Conservation (phyloP, 2,329 filamentous ascomycete species). For the Chaetothyriales sp. region DNA sequence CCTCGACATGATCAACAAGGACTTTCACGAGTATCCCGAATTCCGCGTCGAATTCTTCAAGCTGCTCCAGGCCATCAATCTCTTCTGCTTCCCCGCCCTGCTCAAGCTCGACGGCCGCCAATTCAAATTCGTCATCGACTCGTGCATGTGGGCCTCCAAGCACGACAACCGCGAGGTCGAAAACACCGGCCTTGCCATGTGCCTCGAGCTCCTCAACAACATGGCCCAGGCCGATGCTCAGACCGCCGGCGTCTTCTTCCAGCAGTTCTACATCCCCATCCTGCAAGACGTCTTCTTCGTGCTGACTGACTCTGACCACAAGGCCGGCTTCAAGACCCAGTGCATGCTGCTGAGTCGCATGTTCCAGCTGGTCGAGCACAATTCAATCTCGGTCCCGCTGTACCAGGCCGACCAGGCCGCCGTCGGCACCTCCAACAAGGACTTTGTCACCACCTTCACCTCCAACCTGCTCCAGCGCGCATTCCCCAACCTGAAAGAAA, state of each 20-base stretch:
- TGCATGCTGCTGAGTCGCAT: slow-evolving; percentile 85
- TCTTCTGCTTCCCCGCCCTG: slow-evolving; percentile 90
- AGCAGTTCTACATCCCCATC: slow-evolving; percentile 90
- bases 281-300: slow-evolving; percentile 98
- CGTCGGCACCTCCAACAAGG: slow-evolving; percentile 70
- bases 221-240: slow-evolving; percentile 80
- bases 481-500: slow-evolving; percentile 82
- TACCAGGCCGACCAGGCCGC: slow-evolving; percentile 75
- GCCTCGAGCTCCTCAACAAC: slow-evolving; percentile 90
- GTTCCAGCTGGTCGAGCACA: slow-evolving; percentile 83
- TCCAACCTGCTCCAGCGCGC: slow-evolving; percentile 72
- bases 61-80: slow-evolving; percentile 83
- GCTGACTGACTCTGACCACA: slow-evolving; percentile 92
- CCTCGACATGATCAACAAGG: slow-evolving; percentile 99
- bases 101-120: slow-evolving; percentile 89
- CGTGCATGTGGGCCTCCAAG: slow-evolving; percentile 99
- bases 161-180: slow-evolving; percentile 98
- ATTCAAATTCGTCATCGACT: slow-evolving; percentile 99
- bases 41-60: slow-evolving; percentile 99
- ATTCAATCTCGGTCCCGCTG: slow-evolving; percentile 86
- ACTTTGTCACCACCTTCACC: slow-evolving; percentile 82
- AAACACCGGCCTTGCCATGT: slow-evolving; percentile 93
- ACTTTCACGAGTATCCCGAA: slow-evolving; percentile 97
- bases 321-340: slow-evolving; percentile 97
- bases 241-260: slow-evolving; percentile 92